Conservation (phyloP, 2,329 filamentous ascomycete genomes). For the Xylaria sp. region DNA sequence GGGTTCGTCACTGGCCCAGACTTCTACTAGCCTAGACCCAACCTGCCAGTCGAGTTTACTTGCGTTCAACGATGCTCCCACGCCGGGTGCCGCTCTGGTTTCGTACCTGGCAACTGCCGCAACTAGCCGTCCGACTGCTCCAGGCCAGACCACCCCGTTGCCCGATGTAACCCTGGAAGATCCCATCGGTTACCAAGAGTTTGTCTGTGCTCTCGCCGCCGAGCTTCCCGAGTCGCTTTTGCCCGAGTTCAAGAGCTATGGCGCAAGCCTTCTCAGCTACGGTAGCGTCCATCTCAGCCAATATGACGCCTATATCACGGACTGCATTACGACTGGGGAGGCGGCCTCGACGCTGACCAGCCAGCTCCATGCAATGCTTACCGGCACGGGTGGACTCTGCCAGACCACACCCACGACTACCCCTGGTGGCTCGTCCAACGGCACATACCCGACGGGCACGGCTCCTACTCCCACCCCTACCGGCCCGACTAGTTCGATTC, state of each 20-base stretch:
- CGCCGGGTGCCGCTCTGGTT: neutral
- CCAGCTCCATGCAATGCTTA: constrained; percentile 3
- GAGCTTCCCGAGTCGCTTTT: constrained; percentile 8
- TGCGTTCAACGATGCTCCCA: neutral
- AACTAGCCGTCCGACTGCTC: neutral
- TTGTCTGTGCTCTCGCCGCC: constrained; percentile 1
- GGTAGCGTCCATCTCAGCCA: constrained; percentile 13
- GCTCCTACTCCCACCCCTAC: neutral
- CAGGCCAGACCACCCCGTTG: neutral
- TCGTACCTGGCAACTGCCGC: neutral
- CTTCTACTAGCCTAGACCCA: neutral
- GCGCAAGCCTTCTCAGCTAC: constrained; percentile 1
- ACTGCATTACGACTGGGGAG: constrained; percentile 10
- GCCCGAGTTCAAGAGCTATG: constrained; percentile 12
- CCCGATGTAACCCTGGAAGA: constrained; percentile 7
- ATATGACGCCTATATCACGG: constrained; percentile 12
- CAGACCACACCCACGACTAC: neutral
- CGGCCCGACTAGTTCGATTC: neutral
- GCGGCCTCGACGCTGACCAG: constrained; percentile 3
- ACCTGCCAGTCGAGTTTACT: neutral
- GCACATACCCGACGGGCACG: neutral
- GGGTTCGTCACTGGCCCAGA: constrained; percentile 9
- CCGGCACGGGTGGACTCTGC: neutral
- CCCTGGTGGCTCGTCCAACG: neutral
- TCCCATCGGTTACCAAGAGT: neutral